Percentiles rank a stretch among this genome's conserved stretches.
Evolutionary conservation across 2,329 filamentous ascomycete genomes (phyloP).

Genomic region (Plenodomus biglobosus): DNA sequence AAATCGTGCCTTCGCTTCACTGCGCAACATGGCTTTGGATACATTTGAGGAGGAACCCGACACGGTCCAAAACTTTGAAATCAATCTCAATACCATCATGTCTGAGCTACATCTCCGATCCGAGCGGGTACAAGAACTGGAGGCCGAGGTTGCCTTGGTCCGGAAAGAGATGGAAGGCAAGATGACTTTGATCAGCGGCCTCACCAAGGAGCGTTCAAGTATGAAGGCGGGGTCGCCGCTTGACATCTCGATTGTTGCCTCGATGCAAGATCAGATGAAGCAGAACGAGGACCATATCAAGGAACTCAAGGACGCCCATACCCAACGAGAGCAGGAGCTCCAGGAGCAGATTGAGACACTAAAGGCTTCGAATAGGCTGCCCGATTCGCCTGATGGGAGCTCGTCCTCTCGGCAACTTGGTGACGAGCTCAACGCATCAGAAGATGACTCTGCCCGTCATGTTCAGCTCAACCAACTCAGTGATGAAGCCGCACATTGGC

Average conservation of each 20-base stretch:
- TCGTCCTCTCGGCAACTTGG: slow-evolving; percentile 18
- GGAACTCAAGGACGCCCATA: slow-evolving; percentile 70
- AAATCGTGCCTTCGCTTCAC: slow-evolving; percentile 84
- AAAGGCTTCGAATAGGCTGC: slow-evolving; percentile 54
- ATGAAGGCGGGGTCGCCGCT: slow-evolving; percentile 77
- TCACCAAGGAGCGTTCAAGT: slow-evolving; percentile 90
- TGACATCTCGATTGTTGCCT: slow-evolving; percentile 87
- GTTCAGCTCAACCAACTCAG: slow-evolving; percentile 67
- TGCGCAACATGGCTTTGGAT: slow-evolving; percentile 84
- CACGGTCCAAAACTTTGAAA: slow-evolving; percentile 86
- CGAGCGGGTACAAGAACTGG: slow-evolving; percentile 86
- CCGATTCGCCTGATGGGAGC: slow-evolving; percentile 18
- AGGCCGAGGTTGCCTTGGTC: slow-evolving; percentile 76
- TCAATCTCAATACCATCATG: slow-evolving; percentile 89
- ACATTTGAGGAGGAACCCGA: slow-evolving; percentile 82
- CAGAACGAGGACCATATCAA: slow-evolving; percentile 79
- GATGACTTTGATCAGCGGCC: slow-evolving; percentile 90
- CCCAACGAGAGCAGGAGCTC: slow-evolving; percentile 74
- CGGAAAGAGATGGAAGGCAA: slow-evolving; percentile 98
- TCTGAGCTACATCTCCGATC: slow-evolving; percentile 85
- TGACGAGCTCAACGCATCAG: slow-evolving; percentile 16
- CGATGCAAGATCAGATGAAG: slow-evolving; percentile 83
- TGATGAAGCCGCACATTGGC: slow-evolving; percentile 72
- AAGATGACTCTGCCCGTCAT: slow-evolving; percentile 48
- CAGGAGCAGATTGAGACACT: slow-evolving; percentile 70